These are phyloP conservation scores for Canavalia ensiformis DNA, from an alignment of 306 rosid genomes.

Conservation along the genomic window DNA sequence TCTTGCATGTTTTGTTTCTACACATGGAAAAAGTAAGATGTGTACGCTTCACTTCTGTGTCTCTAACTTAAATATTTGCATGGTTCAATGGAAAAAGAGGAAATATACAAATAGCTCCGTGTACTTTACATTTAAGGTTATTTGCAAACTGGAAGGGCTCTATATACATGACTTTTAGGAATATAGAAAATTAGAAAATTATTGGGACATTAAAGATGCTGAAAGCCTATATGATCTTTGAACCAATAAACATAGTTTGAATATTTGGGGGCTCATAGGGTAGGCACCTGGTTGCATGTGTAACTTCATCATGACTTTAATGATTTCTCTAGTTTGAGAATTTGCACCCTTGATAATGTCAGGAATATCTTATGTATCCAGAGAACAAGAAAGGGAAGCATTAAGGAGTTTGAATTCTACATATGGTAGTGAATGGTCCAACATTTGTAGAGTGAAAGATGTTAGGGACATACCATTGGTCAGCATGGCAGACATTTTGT, in stretches of 20 bases:
- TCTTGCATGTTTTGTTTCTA: slow-evolving; percentile 37
- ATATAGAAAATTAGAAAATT: slow-evolving; percentile 7
- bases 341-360: slow-evolving; percentile 71
- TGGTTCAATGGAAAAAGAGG: slow-evolving; percentile 31
- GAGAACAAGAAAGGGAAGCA: slow-evolving; percentile 84
- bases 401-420: slow-evolving; percentile 54
- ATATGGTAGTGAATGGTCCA: slow-evolving; percentile 55
- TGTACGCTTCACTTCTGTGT: slow-evolving; percentile 20
- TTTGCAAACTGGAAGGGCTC: slow-evolving; percentile 12
- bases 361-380: slow-evolving; percentile 99
- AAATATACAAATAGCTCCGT: neutral
- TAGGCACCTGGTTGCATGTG: slow-evolving; percentile 1
- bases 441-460: slow-evolving; percentile 55
- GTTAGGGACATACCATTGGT: slow-evolving; percentile 52
- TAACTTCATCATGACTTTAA: slow-evolving; percentile 29
- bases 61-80: slow-evolving; percentile 16
- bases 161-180: neutral
- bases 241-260: neutral
- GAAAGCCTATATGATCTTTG: slow-evolving; percentile 18
- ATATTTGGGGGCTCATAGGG: slow-evolving; percentile 7
- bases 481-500: slow-evolving; percentile 70
- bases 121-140: neutral
- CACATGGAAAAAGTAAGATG: slow-evolving; percentile 17
- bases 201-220: neutral
- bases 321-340: slow-evolving; percentile 59